Percentiles rank a stretch among this genome's conserved stretches.
phyloP scores from a whole-genome alignment of 1,139 yeast genomes.

The Magnusiomyces suaveolens region DNA sequence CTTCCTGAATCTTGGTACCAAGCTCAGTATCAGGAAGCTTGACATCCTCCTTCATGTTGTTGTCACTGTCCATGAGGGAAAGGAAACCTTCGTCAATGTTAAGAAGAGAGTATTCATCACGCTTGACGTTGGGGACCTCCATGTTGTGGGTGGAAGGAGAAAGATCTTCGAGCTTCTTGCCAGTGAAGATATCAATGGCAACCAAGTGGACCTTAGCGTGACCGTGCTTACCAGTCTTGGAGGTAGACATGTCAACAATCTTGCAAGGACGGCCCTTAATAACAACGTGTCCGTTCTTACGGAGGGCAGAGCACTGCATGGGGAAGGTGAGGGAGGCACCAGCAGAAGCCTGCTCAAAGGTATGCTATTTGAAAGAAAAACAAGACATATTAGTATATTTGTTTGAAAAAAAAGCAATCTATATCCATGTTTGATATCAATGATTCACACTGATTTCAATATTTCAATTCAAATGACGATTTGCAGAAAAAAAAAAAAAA shows the following conservation, averaged over 20 bases:
- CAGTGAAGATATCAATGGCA: slow-evolving; percentile 97
- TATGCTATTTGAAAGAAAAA: slow-evolving; percentile 45
- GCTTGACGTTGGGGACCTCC: slow-evolving; percentile 97
- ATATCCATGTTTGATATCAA: no score
- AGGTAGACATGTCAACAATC: slow-evolving; percentile 99
- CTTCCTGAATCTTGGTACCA: slow-evolving; percentile 84
- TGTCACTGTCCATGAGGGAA: slow-evolving; percentile 77
- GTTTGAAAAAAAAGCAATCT: neutral
- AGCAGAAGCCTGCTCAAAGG: slow-evolving; percentile 96
- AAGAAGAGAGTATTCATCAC: slow-evolving; percentile 94
- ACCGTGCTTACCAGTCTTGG: slow-evolving; percentile 99
- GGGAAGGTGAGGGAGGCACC: slow-evolving; percentile 99
- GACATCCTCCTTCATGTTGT: slow-evolving; percentile 98
- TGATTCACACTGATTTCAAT: no score
- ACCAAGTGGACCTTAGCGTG: slow-evolving; percentile 99
- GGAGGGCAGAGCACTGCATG: slow-evolving; percentile 99
- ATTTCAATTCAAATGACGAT: neutral
- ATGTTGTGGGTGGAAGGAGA: slow-evolving; percentile 99
- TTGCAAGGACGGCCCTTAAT: slow-evolving; percentile 99
- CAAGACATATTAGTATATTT: slow-evolving; percentile 6
- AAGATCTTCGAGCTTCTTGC: slow-evolving; percentile 98
- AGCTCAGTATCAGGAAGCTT: slow-evolving; percentile 96
- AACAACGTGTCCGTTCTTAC: slow-evolving; percentile 99
- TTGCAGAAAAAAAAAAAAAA: neutral
- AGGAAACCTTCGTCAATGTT: slow-evolving; percentile 98